phyloP scores from a whole-genome alignment of 2,329 filamentous ascomycete genomes.

The Tolypocladium endophyticum region DNA sequence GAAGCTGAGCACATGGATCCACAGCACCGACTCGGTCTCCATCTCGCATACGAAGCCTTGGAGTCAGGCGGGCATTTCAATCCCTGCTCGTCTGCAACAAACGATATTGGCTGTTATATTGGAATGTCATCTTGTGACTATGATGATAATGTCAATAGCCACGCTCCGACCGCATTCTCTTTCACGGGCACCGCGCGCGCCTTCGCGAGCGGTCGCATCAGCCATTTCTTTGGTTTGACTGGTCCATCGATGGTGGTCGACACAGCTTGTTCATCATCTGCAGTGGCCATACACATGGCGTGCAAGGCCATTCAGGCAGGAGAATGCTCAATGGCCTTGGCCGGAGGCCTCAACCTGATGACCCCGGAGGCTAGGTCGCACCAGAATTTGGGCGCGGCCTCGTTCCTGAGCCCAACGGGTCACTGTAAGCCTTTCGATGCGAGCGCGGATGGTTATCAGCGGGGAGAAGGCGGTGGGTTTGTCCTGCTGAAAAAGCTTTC shows the following conservation, averaged over 20 bases:
- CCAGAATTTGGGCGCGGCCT: slow-evolving; percentile 9
- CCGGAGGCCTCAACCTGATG: slow-evolving; percentile 29
- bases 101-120: slow-evolving; percentile 14
- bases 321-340: slow-evolving; percentile 21
- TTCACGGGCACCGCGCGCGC: slow-evolving; percentile 19
- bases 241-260: slow-evolving; percentile 23
- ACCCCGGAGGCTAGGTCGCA: slow-evolving; percentile 11
- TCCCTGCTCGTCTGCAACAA: neutral
- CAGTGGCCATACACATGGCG: slow-evolving; percentile 22
- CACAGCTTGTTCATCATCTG: slow-evolving; percentile 25
- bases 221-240: slow-evolving; percentile 23
- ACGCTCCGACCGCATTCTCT: slow-evolving; percentile 19
- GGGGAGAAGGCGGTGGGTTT: slow-evolving; percentile 34
- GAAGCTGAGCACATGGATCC: slow-evolving; percentile 22
- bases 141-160: slow-evolving; percentile 10
- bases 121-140: slow-evolving; percentile 13
- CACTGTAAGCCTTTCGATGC: slow-evolving; percentile 16
- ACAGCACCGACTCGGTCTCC: slow-evolving; percentile 20
- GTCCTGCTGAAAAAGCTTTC: slow-evolving; percentile 36
- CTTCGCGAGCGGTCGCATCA: slow-evolving; percentile 21
- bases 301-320: slow-evolving; percentile 15
- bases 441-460: slow-evolving; percentile 34
- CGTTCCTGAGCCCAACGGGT: slow-evolving; percentile 16
- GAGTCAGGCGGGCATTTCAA: slow-evolving; percentile 10
- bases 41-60: slow-evolving; percentile 22